These are phyloP conservation scores for Boletus sensibilis DNA, from an alignment of 768 basidiomycete genomes.

Conservation along the genomic window DNA sequence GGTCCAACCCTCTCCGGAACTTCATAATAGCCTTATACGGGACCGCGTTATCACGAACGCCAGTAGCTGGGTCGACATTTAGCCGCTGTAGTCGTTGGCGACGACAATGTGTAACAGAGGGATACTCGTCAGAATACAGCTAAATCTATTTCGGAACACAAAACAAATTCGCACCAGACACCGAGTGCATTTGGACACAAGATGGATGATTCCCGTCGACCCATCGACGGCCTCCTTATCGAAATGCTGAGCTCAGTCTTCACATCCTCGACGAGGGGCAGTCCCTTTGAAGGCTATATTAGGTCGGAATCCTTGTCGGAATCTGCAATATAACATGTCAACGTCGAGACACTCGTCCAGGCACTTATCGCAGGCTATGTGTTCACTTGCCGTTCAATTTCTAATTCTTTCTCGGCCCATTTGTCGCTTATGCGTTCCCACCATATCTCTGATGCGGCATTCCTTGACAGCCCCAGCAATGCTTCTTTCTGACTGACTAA, in stretches of 20 bases:
- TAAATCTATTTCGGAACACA: slow-evolving; percentile 4
- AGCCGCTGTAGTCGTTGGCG: slow-evolving; percentile 54
- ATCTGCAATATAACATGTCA: slow-evolving; percentile 28
- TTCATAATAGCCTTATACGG: slow-evolving; percentile 76
- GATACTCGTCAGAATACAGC: not conserved
- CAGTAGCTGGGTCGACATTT: slow-evolving; percentile 65
- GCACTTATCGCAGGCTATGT: not conserved
- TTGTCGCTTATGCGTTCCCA: slow-evolving; percentile 47
- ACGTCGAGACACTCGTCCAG: not conserved
- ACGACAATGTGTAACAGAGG: not conserved
- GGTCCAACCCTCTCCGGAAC: slow-evolving; percentile 64
- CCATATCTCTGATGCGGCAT: slow-evolving; percentile 44
- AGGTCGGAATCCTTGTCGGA: slow-evolving; percentile 78
- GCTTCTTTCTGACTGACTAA: not conserved
- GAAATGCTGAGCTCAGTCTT: slow-evolving; percentile 63
- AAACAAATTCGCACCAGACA: slow-evolving; percentile 56
- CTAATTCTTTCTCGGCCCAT: slow-evolving; percentile 52
- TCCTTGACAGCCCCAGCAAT: slow-evolving; percentile 48
- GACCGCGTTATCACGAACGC: slow-evolving; percentile 65
- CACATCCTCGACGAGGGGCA: slow-evolving; percentile 69
- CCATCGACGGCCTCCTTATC: slow-evolving; percentile 17
- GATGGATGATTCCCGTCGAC: slow-evolving; percentile 37
- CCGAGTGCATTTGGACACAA: slow-evolving; percentile 69
- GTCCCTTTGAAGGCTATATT: slow-evolving; percentile 69
- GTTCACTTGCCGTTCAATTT: slow-evolving; percentile 55